phyloP scores from a whole-genome alignment of 352 stramenopile species.

The Labyrinthula sp. region DNA sequence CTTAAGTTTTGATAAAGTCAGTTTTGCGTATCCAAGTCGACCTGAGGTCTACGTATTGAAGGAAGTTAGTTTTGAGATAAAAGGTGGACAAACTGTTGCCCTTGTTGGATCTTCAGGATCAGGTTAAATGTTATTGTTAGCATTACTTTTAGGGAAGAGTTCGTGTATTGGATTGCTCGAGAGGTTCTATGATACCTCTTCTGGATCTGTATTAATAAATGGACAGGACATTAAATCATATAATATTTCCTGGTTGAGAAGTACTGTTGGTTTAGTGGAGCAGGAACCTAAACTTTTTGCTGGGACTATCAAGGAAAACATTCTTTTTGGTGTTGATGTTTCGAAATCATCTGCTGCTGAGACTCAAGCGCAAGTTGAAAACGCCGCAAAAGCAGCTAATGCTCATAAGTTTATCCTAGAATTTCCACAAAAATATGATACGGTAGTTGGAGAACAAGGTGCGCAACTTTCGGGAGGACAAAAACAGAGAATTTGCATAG shows the following conservation, averaged over 20 bases:
- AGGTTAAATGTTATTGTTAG: too few relatives aligned
- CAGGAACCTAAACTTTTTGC: slow-evolving; percentile 72
- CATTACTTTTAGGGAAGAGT: slow-evolving; percentile 33
- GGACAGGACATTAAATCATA: slow-evolving; percentile 32
- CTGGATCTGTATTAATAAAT: slow-evolving; percentile 15
- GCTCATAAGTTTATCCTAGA: slow-evolving; percentile 64
- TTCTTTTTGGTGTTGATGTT: slow-evolving; percentile 29
- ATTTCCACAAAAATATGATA: slow-evolving; percentile 59
- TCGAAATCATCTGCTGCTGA: not conserved
- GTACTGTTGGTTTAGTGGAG: slow-evolving; percentile 52
- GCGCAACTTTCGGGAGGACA: slow-evolving; percentile 56
- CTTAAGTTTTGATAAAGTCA: slow-evolving; percentile 60
- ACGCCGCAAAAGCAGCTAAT: slow-evolving; percentile 51
- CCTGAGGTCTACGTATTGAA: slow-evolving; percentile 48
- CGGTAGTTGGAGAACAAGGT: slow-evolving; percentile 54
- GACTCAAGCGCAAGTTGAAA: slow-evolving; percentile 34
- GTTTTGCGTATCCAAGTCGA: slow-evolving; percentile 65
- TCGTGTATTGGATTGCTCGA: slow-evolving; percentile 32
- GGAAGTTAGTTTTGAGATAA: slow-evolving; percentile 34
- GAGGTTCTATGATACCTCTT: slow-evolving; percentile 31
- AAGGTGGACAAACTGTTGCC: slow-evolving; percentile 29
- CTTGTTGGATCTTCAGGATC: slow-evolving; percentile 41
- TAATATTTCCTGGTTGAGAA: slow-evolving; percentile 34
- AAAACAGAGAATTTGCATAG: slow-evolving; percentile 67
- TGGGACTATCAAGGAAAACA: slow-evolving; percentile 35